Evolutionary conservation across 2,329 filamentous ascomycete species (phyloP).

Genomic region (Blastomyces parvus): DNA sequence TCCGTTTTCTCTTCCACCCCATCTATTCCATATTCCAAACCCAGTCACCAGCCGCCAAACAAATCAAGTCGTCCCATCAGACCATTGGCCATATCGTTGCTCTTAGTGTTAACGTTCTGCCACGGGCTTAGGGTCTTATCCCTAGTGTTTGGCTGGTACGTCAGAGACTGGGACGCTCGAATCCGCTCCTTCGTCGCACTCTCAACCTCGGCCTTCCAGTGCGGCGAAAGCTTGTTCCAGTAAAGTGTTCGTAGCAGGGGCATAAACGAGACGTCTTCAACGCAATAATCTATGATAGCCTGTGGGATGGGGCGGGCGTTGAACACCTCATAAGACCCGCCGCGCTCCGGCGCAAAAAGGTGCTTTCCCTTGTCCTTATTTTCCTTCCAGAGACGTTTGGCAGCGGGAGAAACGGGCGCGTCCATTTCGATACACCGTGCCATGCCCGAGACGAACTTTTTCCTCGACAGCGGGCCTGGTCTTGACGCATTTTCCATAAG

Average conservation of each 20-base stretch:
- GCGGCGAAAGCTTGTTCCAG: neutral
- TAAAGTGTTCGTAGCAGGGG: slow-evolving; percentile 23
- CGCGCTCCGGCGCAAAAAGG: slow-evolving; percentile 36
- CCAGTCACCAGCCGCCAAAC: neutral
- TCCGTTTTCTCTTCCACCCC: neutral
- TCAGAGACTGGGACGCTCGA: slow-evolving; percentile 14
- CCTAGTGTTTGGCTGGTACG: slow-evolving; percentile 14
- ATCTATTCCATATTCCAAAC: neutral
- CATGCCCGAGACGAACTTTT: slow-evolving; percentile 27
- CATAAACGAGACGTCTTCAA: slow-evolving; percentile 38
- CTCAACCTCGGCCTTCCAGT: slow-evolving; percentile 15
- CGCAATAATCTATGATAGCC: slow-evolving; percentile 39
- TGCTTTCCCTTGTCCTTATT: slow-evolving; percentile 21
- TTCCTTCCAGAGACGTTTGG: slow-evolving; percentile 17
- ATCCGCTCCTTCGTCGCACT: slow-evolving; percentile 14
- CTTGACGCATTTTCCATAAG: slow-evolving; percentile 45
- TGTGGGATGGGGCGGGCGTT: slow-evolving; percentile 36
- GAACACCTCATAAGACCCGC: slow-evolving; percentile 42
- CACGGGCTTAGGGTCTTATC: slow-evolving; percentile 14
- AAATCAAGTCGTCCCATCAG: neutral
- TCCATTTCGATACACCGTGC: slow-evolving; percentile 32
- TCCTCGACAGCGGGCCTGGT: slow-evolving; percentile 1
- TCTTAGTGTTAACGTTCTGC: neutral
- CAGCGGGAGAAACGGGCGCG: slow-evolving; percentile 9
- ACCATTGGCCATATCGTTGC: neutral